Conservation (phyloP, 352 stramenopile species). For the Pythium phragmitis region DNA sequence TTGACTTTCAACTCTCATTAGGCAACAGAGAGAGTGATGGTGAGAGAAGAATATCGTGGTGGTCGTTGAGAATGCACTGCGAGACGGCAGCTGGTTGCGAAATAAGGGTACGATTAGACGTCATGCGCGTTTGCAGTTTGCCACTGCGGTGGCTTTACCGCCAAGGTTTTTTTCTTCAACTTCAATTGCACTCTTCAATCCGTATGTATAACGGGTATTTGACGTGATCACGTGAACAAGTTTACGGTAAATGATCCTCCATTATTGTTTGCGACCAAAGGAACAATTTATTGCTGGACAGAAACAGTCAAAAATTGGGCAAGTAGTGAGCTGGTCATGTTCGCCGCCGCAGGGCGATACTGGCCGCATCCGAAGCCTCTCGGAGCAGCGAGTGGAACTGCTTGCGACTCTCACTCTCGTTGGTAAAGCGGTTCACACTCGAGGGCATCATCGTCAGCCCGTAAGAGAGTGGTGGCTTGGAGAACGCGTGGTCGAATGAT, state of each 20-base stretch:
- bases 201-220: constrained; percentile 9
- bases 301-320: constrained; percentile 15
- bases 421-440: neutral
- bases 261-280: neutral
- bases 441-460: neutral
- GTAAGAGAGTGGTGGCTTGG: neutral
- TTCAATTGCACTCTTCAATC: constrained; percentile 19
- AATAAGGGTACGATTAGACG: constrained; percentile 26
- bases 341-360: constrained; percentile 22
- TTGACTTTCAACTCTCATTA: neutral
- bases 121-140: constrained; percentile 13
- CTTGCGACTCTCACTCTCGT: constrained; percentile 4
- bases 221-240: constrained; percentile 7
- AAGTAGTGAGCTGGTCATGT: neutral
- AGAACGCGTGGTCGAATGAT: neutral
- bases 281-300: constrained; percentile 11
- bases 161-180: constrained; percentile 29
- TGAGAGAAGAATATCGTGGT: neutral
- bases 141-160: constrained; percentile 7
- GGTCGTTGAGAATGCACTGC: no score
- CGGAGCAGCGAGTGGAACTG: constrained; percentile 28
- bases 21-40: constrained; percentile 2
- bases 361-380: constrained; percentile 26
- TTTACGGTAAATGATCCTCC: constrained; percentile 6
- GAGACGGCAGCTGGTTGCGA: constrained; percentile 7